Base-by-base conservation (phyloP, 1,284 basidiomycete species). In the Porogramme epimiltina region DNA sequence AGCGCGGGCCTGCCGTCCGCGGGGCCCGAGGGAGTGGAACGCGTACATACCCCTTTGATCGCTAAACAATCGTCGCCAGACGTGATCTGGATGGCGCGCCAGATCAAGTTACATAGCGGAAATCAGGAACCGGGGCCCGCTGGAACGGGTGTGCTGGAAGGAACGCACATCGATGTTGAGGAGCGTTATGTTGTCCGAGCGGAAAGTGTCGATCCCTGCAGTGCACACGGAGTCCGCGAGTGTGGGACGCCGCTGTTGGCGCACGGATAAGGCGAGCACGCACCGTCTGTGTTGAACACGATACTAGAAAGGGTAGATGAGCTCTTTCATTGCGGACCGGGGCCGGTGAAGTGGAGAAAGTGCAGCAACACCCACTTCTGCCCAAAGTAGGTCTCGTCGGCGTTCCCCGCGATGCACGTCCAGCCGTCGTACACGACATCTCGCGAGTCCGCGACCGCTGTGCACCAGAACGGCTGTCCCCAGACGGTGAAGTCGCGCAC, bases 1-100 rank as follows among this genome's bases (percentile, higher is more conserved):
- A 24, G 25, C n/a, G 18, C 45, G 45, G 25, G 40, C 45, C 34
- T n/a, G 34, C 34, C n/a, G 16, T n/a, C 34, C 9, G 9, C 9
- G 34, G 34, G 9, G 34, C 34, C 45, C 37, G 37, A 31, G 36
- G 37, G 13, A 26, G 24, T 18, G 45, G 37, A 40, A 20, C 45
- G 15, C 22, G 43, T 22, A 66, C 77, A 42, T 60, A 82, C 80
- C 9, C 81, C 81, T 68, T 85, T 86, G 68, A 85, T 79, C 4
- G 82, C 82, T n/a, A 86, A 66, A 58, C 82, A 85, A 63, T 86
- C 84, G 61, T 86, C 85, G 11, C 85, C 83, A 48, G 75, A 78
- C 20, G 80, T 84, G 24, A 84, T 66, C 70, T 71, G 13, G 13
- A 31, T 6, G 28, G 28, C 6, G 8, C 28, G 28, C 8, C 8